These are phyloP conservation scores for Phytopythium delawarense DNA, from an alignment of 352 stramenopile species.

Conservation along the genomic window DNA sequence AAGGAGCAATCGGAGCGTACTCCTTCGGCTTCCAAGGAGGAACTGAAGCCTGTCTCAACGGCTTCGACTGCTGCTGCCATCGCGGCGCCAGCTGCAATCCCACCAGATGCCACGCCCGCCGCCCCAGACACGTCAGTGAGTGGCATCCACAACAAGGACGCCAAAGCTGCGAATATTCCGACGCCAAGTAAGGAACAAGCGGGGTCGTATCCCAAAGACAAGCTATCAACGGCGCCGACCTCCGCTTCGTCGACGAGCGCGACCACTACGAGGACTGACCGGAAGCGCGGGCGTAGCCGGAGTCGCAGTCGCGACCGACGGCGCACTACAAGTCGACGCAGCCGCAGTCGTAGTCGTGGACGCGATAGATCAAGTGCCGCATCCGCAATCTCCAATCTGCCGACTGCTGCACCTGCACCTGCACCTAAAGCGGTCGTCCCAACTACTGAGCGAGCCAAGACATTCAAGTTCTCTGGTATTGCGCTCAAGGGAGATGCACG, in stretches of 20 bases:
- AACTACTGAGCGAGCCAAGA: conserved; percentile 21
- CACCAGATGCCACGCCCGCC: neutral
- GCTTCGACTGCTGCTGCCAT: neutral
- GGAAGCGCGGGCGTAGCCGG: conserved; percentile 10
- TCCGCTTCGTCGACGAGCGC: neutral
- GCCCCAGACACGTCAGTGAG: neutral
- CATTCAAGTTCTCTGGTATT: conserved; percentile 70
- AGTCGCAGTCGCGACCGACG: conserved; percentile 24
- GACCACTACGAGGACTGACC: neutral
- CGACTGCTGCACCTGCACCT: neutral
- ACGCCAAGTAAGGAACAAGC: neutral
- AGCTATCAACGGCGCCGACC: neutral
- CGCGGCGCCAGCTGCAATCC: neutral
- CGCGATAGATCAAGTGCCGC: conserved; percentile 7
- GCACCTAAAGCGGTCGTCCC: conserved; percentile 1
- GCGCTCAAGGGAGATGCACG: conserved; percentile 47
- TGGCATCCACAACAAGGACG: neutral
- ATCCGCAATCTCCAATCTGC: neutral
- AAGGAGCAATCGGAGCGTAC: too few relatives aligned
- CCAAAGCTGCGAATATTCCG: neutral
- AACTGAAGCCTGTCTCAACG: neutral
- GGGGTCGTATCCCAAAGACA: neutral
- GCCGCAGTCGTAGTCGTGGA: conserved; percentile 26
- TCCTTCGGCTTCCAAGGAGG: neutral
- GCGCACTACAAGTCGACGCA: conserved; percentile 12